Evolutionary conservation across 2,329 filamentous ascomycete species (phyloP), one percentile per base, ranked within the genome.

Genomic region (Lecanosticta acicola): DNA sequence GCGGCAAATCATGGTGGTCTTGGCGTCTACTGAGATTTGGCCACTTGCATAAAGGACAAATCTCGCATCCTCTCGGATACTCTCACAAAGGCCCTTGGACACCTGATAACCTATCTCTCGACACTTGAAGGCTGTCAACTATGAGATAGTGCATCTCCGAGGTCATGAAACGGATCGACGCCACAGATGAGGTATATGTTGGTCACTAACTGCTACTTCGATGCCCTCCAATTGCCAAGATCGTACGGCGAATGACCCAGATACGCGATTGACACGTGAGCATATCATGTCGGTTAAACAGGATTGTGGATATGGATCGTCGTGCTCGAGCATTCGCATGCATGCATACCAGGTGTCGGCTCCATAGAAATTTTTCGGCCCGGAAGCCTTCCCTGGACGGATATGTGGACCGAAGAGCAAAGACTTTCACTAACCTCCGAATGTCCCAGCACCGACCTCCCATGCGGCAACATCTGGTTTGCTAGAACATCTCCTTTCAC

Each of bases 261-360:
- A 43, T 14, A 26, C 24, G 24, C 32, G 32, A 20, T 11, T 20
- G 32, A 16, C 33, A 9, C 34, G 18, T 38, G 24, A 29, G 9
- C 10, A 39, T 11, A 16, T 39, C 41, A 44, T 44, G 41, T 44
- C 41, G 41, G 18, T 44, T 44, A 38, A 17, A 14, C n/a, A 13
- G 16, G 10, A 10, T 20, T 36, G 41, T 44, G 41, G 41, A 16
- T 26, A 43, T 18, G 7, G 32, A 37, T 37, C 33, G 10, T 20
- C 41, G 19, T n/a, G 41, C 41, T 36, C 41, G 41, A 43, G 41
- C 41, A 37, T 33, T 39, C 37, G 37, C 37, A 39, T 39, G 5
- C 32, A 26, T 18, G 40, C 32, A 43, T 37, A 14, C 18, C 41
- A 18, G 24, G 20, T 32, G 16, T 17, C 34, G 41, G 41, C 41